A percentile compares a stretch with the other conserved stretches of the same genome.
phyloP scores from a whole-genome alignment of 176 grass and related monocot species.

The Poa pratensis region DNA sequence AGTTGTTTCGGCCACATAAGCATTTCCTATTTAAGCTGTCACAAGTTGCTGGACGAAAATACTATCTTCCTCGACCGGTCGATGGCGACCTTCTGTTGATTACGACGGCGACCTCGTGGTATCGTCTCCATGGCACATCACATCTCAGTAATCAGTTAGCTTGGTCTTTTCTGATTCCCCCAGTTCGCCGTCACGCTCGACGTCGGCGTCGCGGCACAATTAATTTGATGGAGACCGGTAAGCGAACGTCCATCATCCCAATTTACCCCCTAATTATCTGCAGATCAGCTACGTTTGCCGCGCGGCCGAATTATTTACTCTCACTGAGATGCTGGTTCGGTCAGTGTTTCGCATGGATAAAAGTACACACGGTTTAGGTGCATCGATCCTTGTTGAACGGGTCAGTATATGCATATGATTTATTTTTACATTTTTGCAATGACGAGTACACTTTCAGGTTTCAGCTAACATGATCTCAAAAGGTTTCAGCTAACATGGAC shows the following conservation, averaged over 20 bases:
- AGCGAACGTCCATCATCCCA: neutral
- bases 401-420: neutral
- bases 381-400: neutral
- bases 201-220: conserved; percentile 25
- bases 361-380: neutral
- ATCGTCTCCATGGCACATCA: neutral
- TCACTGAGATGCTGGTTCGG: conserved; percentile 17
- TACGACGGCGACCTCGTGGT: conserved; percentile 29
- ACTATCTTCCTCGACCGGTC: conserved; percentile 25
- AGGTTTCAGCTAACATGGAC: too few relatives aligned
- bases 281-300: neutral
- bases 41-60: conserved; percentile 25
- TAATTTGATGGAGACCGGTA: conserved; percentile 45
- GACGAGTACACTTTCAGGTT: too few relatives aligned
- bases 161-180: neutral
- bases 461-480: too few relatives aligned
- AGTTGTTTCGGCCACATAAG: neutral
- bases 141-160: neutral
- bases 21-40: neutral
- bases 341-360: too few relatives aligned
- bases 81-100: conserved; percentile 9
- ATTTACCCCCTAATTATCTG: neutral
- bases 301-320: neutral
- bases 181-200: conserved; percentile 23
- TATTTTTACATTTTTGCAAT: neutral